Conservation (phyloP, 768 basidiomycete genomes). For the Russula sp. region DNA sequence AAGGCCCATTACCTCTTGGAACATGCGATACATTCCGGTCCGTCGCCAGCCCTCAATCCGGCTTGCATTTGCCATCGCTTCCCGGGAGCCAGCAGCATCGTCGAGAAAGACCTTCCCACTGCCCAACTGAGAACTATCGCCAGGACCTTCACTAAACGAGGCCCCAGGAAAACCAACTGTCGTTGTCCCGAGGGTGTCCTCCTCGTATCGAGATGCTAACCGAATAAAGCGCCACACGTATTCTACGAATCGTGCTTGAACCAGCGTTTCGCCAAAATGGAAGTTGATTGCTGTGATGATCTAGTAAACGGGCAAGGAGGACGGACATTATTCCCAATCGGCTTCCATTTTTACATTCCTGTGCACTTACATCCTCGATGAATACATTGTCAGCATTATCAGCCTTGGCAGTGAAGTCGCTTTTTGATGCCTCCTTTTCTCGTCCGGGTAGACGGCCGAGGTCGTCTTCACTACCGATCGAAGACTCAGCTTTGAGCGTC, state of each 20-base stretch:
- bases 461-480: constrained; percentile 63
- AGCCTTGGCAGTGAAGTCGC: constrained; percentile 49
- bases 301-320: constrained; percentile 36
- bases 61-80: constrained; percentile 68
- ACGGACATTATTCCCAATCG: not conserved
- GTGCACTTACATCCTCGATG: constrained; percentile 80
- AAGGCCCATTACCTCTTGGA: constrained; percentile 45
- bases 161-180: constrained; percentile 65
- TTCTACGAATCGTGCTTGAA: constrained; percentile 85
- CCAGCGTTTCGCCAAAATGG: constrained; percentile 85
- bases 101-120: constrained; percentile 78
- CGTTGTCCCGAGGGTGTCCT: constrained; percentile 66
- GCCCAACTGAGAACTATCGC: constrained; percentile 52
- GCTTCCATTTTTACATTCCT: constrained; percentile 2
- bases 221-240: constrained; percentile 85
- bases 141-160: constrained; percentile 43
- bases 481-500: constrained; percentile 58
- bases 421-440: constrained; percentile 40
- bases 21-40: constrained; percentile 75
- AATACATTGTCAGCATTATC: constrained; percentile 77
- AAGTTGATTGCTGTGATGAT: constrained; percentile 81
- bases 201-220: constrained; percentile 87
- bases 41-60: constrained; percentile 92
- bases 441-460: constrained; percentile 50
- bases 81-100: constrained; percentile 56